Evolutionary conservation across 2,329 filamentous ascomycete species (phyloP).

Genomic region (Ophiostoma sp.): DNA sequence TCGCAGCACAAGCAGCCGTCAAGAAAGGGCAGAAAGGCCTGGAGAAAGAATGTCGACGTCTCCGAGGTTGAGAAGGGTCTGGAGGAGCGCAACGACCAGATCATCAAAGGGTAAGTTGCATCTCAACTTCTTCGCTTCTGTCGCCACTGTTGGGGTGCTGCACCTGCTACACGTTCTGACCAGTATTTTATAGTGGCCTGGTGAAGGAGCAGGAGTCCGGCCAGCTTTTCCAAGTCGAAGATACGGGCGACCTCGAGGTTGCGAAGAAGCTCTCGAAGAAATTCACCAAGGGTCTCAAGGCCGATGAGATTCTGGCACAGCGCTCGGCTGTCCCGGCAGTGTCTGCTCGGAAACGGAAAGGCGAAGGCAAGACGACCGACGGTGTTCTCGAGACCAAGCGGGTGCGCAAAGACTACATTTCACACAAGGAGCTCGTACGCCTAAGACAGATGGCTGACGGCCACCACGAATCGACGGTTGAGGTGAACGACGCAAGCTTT

Average conservation of each 20-base stretch:
- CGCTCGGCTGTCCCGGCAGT: slow-evolving; percentile 79
- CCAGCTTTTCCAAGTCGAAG: slow-evolving; percentile 81
- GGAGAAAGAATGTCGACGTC: slow-evolving; percentile 96
- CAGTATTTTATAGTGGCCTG: slow-evolving; percentile 59
- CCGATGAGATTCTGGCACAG: slow-evolving; percentile 83
- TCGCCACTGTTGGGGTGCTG: no score
- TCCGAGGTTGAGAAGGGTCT: slow-evolving; percentile 79
- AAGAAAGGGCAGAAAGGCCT: slow-evolving; percentile 96
- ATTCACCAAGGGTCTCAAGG: slow-evolving; percentile 69
- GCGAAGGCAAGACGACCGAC: slow-evolving; percentile 60
- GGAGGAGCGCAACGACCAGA: slow-evolving; percentile 77
- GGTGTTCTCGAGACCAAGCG: slow-evolving; percentile 70
- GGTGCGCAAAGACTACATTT: slow-evolving; percentile 71
- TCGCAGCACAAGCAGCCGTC: slow-evolving; percentile 83
- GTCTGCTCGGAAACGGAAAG: slow-evolving; percentile 68
- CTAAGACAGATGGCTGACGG: slow-evolving; percentile 76
- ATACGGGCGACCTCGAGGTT: slow-evolving; percentile 61
- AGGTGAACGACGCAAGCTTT: slow-evolving; percentile 58
- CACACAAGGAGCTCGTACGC: slow-evolving; percentile 74
- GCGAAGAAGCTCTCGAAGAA: slow-evolving; percentile 54
- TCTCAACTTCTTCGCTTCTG: no score
- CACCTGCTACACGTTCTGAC: no score
- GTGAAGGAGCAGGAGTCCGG: slow-evolving; percentile 75
- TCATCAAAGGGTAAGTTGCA: slow-evolving; percentile 69
- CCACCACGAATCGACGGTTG: slow-evolving; percentile 50